These are phyloP conservation scores for Houttuynia cordata DNA, from an alignment of 164 flowering plant genomes.

Conservation along the genomic window DNA sequence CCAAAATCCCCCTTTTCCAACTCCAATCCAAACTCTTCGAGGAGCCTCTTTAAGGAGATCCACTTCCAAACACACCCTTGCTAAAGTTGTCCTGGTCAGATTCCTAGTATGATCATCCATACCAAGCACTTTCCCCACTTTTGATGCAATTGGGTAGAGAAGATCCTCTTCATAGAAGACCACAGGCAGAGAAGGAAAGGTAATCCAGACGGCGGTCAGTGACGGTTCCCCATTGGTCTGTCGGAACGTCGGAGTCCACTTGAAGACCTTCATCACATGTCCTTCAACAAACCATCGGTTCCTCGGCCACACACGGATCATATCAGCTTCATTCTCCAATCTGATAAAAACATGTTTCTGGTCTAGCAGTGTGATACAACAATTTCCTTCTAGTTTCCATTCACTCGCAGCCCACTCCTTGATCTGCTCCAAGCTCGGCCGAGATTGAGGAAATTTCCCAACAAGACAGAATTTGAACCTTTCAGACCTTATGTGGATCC, in stretches of 20 bases:
- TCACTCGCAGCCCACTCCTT: neutral
- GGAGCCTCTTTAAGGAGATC: conserved; percentile 1
- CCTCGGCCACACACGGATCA: too few species aligned
- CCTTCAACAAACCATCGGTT: too few species aligned
- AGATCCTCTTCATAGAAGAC: neutral
- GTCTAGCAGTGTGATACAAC: neutral
- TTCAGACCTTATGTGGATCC: too few species aligned
- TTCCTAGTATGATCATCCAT: neutral
- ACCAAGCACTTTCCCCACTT: neutral
- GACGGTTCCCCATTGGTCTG: neutral
- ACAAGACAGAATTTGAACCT: too few species aligned
- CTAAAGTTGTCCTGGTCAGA: too few species aligned
- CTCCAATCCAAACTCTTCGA: neutral
- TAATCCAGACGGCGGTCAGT: neutral
- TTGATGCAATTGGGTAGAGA: neutral
- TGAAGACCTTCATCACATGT: conserved; percentile 1
- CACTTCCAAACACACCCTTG: conserved; percentile 1
- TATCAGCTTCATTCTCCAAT: too few species aligned
- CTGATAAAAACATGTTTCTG: too few species aligned
- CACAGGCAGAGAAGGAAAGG: conserved; percentile 1
- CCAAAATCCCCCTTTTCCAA: conserved; percentile 3
- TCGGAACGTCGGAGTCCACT: conserved; percentile 3
- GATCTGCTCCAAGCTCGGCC: neutral
- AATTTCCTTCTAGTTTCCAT: neutral
- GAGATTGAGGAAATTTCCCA: neutral